Evolutionary conservation across 768 basidiomycete species (phyloP).

Genomic region (Lentinus brumalis): DNA sequence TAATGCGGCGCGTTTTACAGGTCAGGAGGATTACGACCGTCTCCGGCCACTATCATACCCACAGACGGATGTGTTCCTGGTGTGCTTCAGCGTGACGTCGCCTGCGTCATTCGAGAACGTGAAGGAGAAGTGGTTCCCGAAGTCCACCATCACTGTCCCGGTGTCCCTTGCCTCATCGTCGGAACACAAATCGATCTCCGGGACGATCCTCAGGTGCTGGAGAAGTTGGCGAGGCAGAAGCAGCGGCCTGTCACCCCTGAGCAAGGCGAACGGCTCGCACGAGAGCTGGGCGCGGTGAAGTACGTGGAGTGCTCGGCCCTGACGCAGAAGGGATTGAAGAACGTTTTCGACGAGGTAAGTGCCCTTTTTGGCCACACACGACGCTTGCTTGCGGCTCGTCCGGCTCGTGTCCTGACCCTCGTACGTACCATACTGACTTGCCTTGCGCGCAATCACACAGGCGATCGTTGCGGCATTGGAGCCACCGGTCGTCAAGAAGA

Average conservation of each 20-base stretch:
- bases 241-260: conserved; percentile 89
- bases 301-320: conserved; percentile 99
- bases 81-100: conserved; percentile 98
- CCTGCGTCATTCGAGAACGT: conserved; percentile 99
- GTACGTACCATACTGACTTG: conserved; percentile 4
- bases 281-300: conserved; percentile 97
- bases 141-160: conserved; percentile 99
- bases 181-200: conserved; percentile 98
- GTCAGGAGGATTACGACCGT: conserved; percentile 99
- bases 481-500: conserved; percentile 89
- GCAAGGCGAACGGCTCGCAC: conserved; percentile 91
- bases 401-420: background rate
- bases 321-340: conserved; percentile 99
- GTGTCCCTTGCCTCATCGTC: conserved; percentile 98
- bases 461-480: conserved; percentile 99
- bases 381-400: conserved; percentile 6
- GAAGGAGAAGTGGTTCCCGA: conserved; percentile 99
- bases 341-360: conserved; percentile 98
- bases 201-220: conserved; percentile 89
- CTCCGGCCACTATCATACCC: conserved; percentile 99
- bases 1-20: conserved; percentile 40
- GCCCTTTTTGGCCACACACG: background rate
- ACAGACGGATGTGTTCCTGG: conserved; percentile 98
- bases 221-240: conserved; percentile 96
- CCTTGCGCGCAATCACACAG: conserved; percentile 41